phyloP scores from a whole-genome alignment of 768 basidiomycete genomes.

The Mycena albidolilacea region DNA sequence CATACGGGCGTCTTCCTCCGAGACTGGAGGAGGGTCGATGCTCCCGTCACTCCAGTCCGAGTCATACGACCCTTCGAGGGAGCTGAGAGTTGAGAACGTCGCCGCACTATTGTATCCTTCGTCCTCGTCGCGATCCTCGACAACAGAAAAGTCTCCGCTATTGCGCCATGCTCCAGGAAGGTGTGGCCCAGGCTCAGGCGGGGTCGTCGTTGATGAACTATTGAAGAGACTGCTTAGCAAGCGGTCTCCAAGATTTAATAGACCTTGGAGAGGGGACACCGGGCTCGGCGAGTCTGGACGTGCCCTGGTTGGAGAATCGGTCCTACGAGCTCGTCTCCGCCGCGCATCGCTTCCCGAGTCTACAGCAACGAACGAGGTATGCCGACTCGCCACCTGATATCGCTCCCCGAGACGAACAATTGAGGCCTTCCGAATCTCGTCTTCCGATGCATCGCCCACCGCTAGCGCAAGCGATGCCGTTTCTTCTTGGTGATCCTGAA shows the following conservation, averaged over 20 bases:
- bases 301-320: conserved; percentile 7
- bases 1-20: conserved; percentile 43
- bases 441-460: conserved; percentile 46
- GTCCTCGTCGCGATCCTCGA: conserved; percentile 41
- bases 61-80: conserved; percentile 53
- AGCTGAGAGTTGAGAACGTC: conserved; percentile 66
- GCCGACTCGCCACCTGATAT: conserved; percentile 66
- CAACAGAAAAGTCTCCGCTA: neutral
- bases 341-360: conserved; percentile 51
- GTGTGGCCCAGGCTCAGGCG: conserved; percentile 4
- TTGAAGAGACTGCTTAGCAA: conserved; percentile 27
- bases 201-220: neutral
- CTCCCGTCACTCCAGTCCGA: conserved; percentile 56
- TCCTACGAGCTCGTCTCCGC: neutral
- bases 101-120: conserved; percentile 48
- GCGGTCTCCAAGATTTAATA: neutral
- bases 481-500: conserved; percentile 64
- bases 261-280: neutral
- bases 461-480: conserved; percentile 47
- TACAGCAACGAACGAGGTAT: conserved; percentile 73
- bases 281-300: neutral
- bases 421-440: conserved; percentile 57
- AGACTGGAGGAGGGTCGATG: conserved; percentile 44
- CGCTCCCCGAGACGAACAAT: conserved; percentile 65
- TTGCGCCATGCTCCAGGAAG: conserved; percentile 39